Percentiles rank a stretch among this genome's conserved stretches.
Conservation (phyloP, 2,329 filamentous ascomycete genomes). For the Exophiala viscosa region DNA sequence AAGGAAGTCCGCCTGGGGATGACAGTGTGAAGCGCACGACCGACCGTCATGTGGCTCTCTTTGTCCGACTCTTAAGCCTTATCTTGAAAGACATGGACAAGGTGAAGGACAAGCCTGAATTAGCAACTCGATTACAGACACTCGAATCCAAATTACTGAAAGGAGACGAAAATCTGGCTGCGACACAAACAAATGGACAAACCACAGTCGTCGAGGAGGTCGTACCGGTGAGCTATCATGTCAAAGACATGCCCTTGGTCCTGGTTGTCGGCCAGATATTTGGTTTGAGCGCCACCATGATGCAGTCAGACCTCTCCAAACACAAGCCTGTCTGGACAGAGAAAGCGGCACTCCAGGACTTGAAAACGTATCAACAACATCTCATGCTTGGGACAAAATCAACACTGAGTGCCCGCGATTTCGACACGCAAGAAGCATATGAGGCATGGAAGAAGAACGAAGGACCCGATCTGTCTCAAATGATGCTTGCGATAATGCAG, state of each 20-base stretch:
- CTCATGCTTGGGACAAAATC: slow-evolving; percentile 74
- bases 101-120: slow-evolving; percentile 77
- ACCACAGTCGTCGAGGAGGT: slow-evolving; percentile 71
- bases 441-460: slow-evolving; percentile 90
- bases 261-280: slow-evolving; percentile 84
- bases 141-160: slow-evolving; percentile 91
- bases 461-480: slow-evolving; percentile 77
- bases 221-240: slow-evolving; percentile 80
- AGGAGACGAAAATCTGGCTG: slow-evolving; percentile 84
- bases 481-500: slow-evolving; percentile 88
- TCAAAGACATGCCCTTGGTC: slow-evolving; percentile 95
- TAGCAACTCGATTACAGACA: slow-evolving; percentile 71
- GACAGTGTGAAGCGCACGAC: slow-evolving; percentile 88
- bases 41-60: slow-evolving; percentile 90
- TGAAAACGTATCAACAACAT: slow-evolving; percentile 89
- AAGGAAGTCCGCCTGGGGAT: slow-evolving; percentile 71
- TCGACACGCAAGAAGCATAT: slow-evolving; percentile 84
- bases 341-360: slow-evolving; percentile 80
- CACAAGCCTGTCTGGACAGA: slow-evolving; percentile 83
- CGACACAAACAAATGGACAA: slow-evolving; percentile 53
- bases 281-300: slow-evolving; percentile 70
- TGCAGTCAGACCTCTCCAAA: slow-evolving; percentile 82
- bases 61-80: slow-evolving; percentile 78
- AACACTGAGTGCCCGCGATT: slow-evolving; percentile 78
- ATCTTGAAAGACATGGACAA: slow-evolving; percentile 81